phyloP scores from a whole-genome alignment of 2,329 filamentous ascomycete genomes.

The Phoma sp. region DNA sequence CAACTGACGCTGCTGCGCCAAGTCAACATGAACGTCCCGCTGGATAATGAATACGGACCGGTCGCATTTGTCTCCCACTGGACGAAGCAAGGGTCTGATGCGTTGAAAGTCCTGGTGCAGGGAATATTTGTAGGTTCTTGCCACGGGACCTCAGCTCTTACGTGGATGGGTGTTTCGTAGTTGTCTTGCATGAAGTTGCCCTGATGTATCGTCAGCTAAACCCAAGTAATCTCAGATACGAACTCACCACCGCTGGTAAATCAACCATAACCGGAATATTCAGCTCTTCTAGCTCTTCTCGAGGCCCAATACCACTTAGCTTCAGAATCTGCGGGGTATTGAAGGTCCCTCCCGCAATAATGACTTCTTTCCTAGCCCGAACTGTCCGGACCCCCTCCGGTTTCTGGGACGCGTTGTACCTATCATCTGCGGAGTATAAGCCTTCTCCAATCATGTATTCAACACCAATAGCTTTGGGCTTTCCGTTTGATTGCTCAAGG shows the following conservation, averaged over 20 bases:
- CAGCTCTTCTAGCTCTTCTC: slow-evolving; percentile 56
- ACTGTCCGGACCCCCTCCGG: slow-evolving; percentile 29
- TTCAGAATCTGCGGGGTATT: slow-evolving; percentile 69
- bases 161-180: slow-evolving; percentile 53
- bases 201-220: not conserved
- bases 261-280: slow-evolving; percentile 58
- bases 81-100: slow-evolving; percentile 51
- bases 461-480: slow-evolving; percentile 53
- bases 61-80: slow-evolving; percentile 44
- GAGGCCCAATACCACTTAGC: slow-evolving; percentile 66
- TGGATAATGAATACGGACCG: slow-evolving; percentile 49
- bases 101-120: slow-evolving; percentile 39
- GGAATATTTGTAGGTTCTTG: not conserved
- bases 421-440: slow-evolving; percentile 49
- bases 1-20: slow-evolving; percentile 50
- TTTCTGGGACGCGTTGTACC: slow-evolving; percentile 37
- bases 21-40: slow-evolving; percentile 53
- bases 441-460: slow-evolving; percentile 46
- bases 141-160: slow-evolving; percentile 39
- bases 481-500: slow-evolving; percentile 63
- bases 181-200: slow-evolving; percentile 66
- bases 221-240: not conserved
- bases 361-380: slow-evolving; percentile 31
- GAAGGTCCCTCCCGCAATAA: slow-evolving; percentile 57
- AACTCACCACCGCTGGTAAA: not conserved